Evolutionary conservation across 352 stramenopile species (phyloP).

Genomic region (Phytophthora syringae): DNA sequence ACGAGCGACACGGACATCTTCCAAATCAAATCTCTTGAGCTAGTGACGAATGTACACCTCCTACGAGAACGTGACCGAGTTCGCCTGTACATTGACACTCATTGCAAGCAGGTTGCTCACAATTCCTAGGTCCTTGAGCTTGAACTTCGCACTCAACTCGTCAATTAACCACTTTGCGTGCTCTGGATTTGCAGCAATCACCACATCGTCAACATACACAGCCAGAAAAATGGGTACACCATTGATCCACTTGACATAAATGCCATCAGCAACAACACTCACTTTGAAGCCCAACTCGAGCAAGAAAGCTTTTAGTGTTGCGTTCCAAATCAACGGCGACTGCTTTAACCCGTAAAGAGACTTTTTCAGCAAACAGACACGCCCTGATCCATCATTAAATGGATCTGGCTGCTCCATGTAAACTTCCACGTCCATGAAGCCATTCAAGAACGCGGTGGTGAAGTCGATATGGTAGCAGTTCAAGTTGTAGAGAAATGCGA

Average conservation of each 20-base stretch:
- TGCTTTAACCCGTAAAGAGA: slow-evolving; percentile 2
- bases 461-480: slow-evolving; percentile 4
- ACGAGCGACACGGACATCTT: background rate
- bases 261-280: background rate
- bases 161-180: slow-evolving; percentile 1
- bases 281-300: background rate
- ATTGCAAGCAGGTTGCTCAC: background rate
- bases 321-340: slow-evolving; percentile 1
- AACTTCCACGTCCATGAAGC: background rate
- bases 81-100: background rate
- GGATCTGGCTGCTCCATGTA: slow-evolving; percentile 4
- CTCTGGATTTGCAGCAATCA: background rate
- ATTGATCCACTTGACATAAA: slow-evolving; percentile 8
- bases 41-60: slow-evolving; percentile 1
- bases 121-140: background rate
- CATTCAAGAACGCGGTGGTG: background rate
- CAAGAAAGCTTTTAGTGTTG: slow-evolving; percentile 1
- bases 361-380: slow-evolving; percentile 6
- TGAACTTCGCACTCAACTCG: background rate
- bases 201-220: background rate
- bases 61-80: background rate
- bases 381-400: background rate
- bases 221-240: slow-evolving; percentile 1
- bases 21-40: slow-evolving; percentile 2
- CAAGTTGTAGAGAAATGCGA: slow-evolving; percentile 1